These are phyloP conservation scores for Monosporascus cannonballus DNA, from an alignment of 2,329 filamentous ascomycete genomes.

Conservation along the genomic window DNA sequence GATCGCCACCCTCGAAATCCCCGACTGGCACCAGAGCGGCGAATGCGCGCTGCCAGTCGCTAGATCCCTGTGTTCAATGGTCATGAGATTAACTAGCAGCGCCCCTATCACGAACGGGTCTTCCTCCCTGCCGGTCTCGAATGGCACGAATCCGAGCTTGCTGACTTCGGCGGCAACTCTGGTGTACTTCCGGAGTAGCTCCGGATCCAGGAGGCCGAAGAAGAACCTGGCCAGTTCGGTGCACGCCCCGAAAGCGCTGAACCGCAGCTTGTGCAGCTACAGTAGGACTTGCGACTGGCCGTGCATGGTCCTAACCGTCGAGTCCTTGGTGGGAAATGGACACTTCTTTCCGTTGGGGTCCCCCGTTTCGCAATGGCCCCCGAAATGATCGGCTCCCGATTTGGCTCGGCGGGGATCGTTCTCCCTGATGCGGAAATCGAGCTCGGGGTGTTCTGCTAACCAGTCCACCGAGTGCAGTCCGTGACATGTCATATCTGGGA, in stretches of 20 bases:
- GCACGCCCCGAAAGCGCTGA: background rate
- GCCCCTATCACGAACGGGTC: background rate
- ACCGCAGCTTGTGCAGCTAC: background rate
- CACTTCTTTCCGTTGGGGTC: background rate
- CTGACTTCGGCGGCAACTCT: background rate
- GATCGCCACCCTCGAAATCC: background rate
- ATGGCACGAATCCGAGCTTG: background rate
- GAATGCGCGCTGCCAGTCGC: slow-evolving; percentile 1
- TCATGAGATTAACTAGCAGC: slow-evolving; percentile 2
- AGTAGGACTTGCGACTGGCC: too few species aligned
- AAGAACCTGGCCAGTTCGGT: background rate
- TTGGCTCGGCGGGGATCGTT: background rate
- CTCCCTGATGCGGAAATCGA: background rate
- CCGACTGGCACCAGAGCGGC: background rate
- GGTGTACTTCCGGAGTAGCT: background rate
- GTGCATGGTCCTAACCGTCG: too few species aligned
- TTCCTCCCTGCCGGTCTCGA: background rate
- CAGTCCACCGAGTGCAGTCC: slow-evolving; percentile 2
- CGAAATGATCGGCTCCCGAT: background rate
- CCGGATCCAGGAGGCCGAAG: background rate
- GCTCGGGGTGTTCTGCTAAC: slow-evolving; percentile 1
- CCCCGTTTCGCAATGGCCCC: background rate
- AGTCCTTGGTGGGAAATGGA: background rate
- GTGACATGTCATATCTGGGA: slow-evolving; percentile 1
- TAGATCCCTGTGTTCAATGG: background rate